phyloP scores from a whole-genome alignment of 1,139 yeast genomes.

The Pichia sp. region DNA sequence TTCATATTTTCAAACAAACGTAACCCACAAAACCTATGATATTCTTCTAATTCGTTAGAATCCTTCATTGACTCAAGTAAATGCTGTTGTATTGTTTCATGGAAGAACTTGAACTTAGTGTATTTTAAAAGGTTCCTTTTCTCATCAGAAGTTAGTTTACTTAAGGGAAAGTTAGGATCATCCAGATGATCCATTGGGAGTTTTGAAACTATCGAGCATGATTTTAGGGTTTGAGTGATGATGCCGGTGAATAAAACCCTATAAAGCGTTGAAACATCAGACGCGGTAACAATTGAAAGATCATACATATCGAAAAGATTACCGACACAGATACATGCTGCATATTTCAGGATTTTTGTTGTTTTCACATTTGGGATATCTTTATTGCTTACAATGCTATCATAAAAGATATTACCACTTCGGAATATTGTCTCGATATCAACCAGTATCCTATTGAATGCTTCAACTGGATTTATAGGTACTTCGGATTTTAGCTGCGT shows the following conservation, averaged over 20 bases:
- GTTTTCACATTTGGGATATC: slow-evolving; percentile 21
- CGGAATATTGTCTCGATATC: not conserved
- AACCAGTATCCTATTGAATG: not conserved
- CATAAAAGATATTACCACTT: not conserved
- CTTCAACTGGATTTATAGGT: slow-evolving; percentile 4
- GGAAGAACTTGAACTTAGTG: slow-evolving; percentile 38
- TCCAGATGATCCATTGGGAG: slow-evolving; percentile 44
- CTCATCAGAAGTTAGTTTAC: slow-evolving; percentile 36
- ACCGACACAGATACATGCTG: slow-evolving; percentile 44
- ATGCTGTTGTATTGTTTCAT: slow-evolving; percentile 34
- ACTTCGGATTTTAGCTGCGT: slow-evolving; percentile 9
- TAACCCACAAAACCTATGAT: slow-evolving; percentile 44
- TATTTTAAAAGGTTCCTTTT: slow-evolving; percentile 39
- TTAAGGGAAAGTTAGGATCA: slow-evolving; percentile 33
- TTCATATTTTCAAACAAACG: slow-evolving; percentile 36
- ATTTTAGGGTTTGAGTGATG: slow-evolving; percentile 37
- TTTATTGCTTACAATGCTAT: not conserved
- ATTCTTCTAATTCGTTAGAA: slow-evolving; percentile 33
- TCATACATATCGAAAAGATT: slow-evolving; percentile 44
- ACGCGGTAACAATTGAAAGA: slow-evolving; percentile 39
- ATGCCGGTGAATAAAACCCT: slow-evolving; percentile 37
- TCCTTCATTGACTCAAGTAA: slow-evolving; percentile 33
- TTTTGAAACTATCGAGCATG: slow-evolving; percentile 45
- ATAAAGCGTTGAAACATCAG: slow-evolving; percentile 32
- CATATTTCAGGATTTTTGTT: slow-evolving; percentile 38